Percentiles rank a stretch among this genome's conserved stretches.
Evolutionary conservation across 1,139 yeast genomes (phyloP).

Genomic region (Kazachstania sp.): DNA sequence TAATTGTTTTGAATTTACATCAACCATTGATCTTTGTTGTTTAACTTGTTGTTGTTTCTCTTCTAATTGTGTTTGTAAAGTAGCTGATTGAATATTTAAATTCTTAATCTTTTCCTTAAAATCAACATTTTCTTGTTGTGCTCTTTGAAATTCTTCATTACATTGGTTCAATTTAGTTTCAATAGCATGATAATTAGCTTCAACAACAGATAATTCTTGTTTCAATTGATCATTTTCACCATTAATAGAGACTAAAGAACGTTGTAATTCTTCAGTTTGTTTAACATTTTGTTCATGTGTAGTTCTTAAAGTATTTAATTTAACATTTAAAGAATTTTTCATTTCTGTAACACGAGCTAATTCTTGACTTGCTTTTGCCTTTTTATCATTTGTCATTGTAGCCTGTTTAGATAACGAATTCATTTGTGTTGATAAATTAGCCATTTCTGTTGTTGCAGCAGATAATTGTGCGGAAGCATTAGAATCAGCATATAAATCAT

Average conservation of each 20-base stretch:
- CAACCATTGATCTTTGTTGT: constrained; percentile 53
- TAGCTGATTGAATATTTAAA: constrained; percentile 58
- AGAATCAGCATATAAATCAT: constrained; percentile 49
- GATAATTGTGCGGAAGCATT: constrained; percentile 62
- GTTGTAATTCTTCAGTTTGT: constrained; percentile 65
- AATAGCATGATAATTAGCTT: constrained; percentile 70
- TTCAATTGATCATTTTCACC: constrained; percentile 66
- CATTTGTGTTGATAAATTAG: constrained; percentile 78
- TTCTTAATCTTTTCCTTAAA: constrained; percentile 60
- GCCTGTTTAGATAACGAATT: constrained; percentile 73
- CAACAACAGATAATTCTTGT: constrained; percentile 69
- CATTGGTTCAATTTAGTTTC: constrained; percentile 58
- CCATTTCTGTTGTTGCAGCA: constrained; percentile 78
- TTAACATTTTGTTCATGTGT: constrained; percentile 73
- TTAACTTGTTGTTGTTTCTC: constrained; percentile 45
- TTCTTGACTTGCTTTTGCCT: constrained; percentile 69
- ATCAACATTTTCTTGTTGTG: constrained; percentile 56
- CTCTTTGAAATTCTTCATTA: constrained; percentile 50
- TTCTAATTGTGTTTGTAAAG: constrained; percentile 49
- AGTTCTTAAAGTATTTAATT: constrained; percentile 55
- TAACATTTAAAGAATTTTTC: constrained; percentile 64
- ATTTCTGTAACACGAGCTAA: constrained; percentile 51
- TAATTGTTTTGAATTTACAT: constrained; percentile 63
- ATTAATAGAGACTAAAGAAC: constrained; percentile 47
- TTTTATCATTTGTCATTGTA: constrained; percentile 57